Evolutionary conservation across 2,329 filamentous ascomycete genomes (phyloP).

Genomic region (Ophiobolus disseminans): DNA sequence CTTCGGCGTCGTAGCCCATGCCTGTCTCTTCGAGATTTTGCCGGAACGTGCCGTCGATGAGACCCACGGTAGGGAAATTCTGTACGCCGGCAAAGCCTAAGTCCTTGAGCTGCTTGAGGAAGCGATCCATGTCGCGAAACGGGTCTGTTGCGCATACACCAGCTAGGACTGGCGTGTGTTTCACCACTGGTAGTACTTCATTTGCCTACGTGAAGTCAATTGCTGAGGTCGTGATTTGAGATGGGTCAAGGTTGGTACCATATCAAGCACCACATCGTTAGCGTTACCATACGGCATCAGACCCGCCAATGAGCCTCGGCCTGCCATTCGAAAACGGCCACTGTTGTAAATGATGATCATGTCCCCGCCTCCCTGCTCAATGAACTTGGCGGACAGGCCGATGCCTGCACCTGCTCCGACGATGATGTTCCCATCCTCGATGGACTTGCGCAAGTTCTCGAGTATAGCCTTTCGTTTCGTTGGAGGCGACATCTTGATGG

Average conservation of each 20-base stretch:
- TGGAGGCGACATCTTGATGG: slow-evolving; percentile 62
- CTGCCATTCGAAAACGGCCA: slow-evolving; percentile 76
- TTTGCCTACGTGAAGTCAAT: slow-evolving; percentile 54
- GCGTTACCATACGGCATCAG: slow-evolving; percentile 76
- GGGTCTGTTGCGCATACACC: slow-evolving; percentile 76
- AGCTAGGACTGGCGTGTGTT: slow-evolving; percentile 70
- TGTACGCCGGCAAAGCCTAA: slow-evolving; percentile 74
- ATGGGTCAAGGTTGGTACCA: slow-evolving; percentile 54
- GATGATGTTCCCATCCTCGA: slow-evolving; percentile 64
- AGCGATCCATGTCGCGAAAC: slow-evolving; percentile 67
- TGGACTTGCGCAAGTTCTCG: slow-evolving; percentile 58
- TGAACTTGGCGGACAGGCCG: slow-evolving; percentile 73
- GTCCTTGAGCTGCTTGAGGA: slow-evolving; percentile 66
- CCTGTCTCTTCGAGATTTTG: slow-evolving; percentile 74
- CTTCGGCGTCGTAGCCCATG: slow-evolving; percentile 72
- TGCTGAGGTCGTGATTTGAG: not conserved
- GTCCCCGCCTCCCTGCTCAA: slow-evolving; percentile 72
- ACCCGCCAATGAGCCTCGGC: slow-evolving; percentile 71
- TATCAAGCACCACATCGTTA: slow-evolving; percentile 72
- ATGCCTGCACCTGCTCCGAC: slow-evolving; percentile 75
- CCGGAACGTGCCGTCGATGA: slow-evolving; percentile 73
- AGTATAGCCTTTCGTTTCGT: slow-evolving; percentile 65
- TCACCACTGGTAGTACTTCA: slow-evolving; percentile 71
- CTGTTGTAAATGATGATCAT: slow-evolving; percentile 77
- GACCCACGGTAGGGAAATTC: slow-evolving; percentile 76